Percentiles rank a stretch among this genome's conserved stretches.
Conservation (phyloP, 306 rosid species). For the Vigna mungo region DNA sequence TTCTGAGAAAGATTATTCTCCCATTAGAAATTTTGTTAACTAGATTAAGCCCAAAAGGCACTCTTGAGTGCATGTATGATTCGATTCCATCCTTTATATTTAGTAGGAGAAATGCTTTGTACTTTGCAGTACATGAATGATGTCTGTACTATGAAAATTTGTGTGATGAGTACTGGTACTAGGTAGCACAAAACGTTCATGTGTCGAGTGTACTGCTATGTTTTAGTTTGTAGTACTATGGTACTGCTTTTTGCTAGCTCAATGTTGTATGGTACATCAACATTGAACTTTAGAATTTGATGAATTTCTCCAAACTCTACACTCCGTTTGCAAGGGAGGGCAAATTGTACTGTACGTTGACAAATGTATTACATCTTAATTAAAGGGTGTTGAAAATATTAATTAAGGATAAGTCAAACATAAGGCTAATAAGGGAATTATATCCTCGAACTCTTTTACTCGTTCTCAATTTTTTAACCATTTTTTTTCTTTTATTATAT, state of each 20-base stretch:
- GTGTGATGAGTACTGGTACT: conserved; percentile 35
- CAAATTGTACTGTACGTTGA: background rate
- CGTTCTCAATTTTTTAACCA: no score
- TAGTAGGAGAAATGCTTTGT: conserved; percentile 12
- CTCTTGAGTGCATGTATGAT: background rate
- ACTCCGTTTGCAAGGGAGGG: background rate
- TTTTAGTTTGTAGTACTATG: conserved; percentile 36
- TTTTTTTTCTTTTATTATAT: no score
- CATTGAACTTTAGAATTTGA: background rate
- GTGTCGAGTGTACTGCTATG: conserved; percentile 37
- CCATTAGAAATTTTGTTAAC: background rate
- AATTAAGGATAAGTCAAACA: background rate
- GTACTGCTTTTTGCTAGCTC: background rate
- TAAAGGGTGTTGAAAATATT: background rate
- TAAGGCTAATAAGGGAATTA: background rate
- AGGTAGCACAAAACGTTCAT: background rate
- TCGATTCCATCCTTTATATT: conserved; percentile 35
- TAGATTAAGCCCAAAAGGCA: background rate
- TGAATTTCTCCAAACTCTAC: background rate
- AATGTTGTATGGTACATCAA: no score
- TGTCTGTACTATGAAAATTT: conserved; percentile 42
- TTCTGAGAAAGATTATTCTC: background rate
- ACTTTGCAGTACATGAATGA: conserved; percentile 43
- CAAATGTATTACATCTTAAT: background rate
- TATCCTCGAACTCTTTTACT: no score